Conservation (phyloP, 2,329 filamentous ascomycete genomes). For the Aureobasidium sp. region DNA sequence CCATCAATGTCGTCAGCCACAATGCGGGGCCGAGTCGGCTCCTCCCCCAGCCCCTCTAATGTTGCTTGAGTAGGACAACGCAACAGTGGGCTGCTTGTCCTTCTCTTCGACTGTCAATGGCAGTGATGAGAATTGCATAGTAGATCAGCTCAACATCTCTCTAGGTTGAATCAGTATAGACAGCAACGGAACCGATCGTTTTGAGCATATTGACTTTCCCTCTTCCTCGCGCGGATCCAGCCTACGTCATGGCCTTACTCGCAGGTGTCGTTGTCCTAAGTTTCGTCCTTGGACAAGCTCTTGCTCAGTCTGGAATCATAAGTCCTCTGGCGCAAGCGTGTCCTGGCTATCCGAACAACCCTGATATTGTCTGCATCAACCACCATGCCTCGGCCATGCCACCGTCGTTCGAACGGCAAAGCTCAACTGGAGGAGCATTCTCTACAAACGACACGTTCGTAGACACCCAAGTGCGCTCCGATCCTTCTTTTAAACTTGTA, state of each 20-base stretch:
- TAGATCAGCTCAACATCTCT: neutral
- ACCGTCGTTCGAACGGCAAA: conserved; percentile 17
- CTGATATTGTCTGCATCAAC: conserved; percentile 20
- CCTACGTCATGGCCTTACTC: neutral
- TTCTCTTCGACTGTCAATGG: neutral
- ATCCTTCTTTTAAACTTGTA: conserved; percentile 27
- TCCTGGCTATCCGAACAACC: conserved; percentile 15
- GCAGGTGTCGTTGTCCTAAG: neutral
- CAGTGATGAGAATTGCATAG: neutral
- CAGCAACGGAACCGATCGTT: neutral
- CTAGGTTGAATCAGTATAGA: neutral
- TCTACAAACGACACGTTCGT: conserved; percentile 19
- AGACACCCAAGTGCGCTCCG: conserved; percentile 22
- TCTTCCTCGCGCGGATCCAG: neutral
- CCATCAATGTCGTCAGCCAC: conserved; percentile 1
- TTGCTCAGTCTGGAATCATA: conserved; percentile 15
- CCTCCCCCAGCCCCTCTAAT: neutral
- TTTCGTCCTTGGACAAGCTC: neutral
- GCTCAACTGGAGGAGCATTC: neutral
- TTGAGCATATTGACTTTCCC: neutral
- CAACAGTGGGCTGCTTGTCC: neutral
- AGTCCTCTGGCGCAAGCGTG: conserved; percentile 16
- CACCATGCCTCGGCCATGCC: conserved; percentile 20
- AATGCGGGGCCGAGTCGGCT: conserved; percentile 6
- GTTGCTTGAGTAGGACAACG: neutral